Evolutionary conservation across 257 asterid genomes (phyloP), one percentile per base, ranked within the genome.

Genomic region (Leptodermis oblonga): DNA sequence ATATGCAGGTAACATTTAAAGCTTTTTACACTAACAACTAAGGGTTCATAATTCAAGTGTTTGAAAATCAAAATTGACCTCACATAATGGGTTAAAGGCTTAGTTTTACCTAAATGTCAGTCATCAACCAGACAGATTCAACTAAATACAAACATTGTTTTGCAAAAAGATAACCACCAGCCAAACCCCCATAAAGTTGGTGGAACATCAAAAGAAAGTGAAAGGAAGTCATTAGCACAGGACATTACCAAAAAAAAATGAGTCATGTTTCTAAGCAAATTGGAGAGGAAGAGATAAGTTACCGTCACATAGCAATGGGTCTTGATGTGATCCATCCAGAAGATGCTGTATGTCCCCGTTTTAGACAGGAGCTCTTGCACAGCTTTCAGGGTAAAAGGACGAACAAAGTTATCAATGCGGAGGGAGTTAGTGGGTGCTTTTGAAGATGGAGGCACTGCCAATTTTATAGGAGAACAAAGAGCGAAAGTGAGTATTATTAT

Each of bases 281-380:
- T 13, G 28, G 75, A 70, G 58, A 70, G 28, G 56, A 54, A 26
- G 59, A 66, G 59, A 30, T 3, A 39, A 41, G 36, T 6, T 80
- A 80, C 84, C 84, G 64, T 80, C 71, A 80, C 79, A 70, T 73
- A 80, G 73, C 82, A 80, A 58, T 80, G 84, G 68, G 84, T 80
- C 80, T 80, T 80, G 69, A 80, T 80, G 23, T 70, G 74, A 76
- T 80, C 84, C 84, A 80, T 80, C 84, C 82, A 77, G 67, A 77
- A 80, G 53, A 55, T 60, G 70, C 79, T 23, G 49, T 70, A 63
- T 37, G 73, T 69, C 15, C 82, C 82, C 12, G 82, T 70, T 70
- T 65, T 77, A 3, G 68, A 76, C 25, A 80, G 72, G 60, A 80
- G 79, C 64, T 80, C 82, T 67, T 80, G 82, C 64, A 77, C 77